Evolutionary conservation across 306 rosid genomes (phyloP), one percentile per base, ranked within the genome.

Genomic region (Canavalia gladiata): DNA sequence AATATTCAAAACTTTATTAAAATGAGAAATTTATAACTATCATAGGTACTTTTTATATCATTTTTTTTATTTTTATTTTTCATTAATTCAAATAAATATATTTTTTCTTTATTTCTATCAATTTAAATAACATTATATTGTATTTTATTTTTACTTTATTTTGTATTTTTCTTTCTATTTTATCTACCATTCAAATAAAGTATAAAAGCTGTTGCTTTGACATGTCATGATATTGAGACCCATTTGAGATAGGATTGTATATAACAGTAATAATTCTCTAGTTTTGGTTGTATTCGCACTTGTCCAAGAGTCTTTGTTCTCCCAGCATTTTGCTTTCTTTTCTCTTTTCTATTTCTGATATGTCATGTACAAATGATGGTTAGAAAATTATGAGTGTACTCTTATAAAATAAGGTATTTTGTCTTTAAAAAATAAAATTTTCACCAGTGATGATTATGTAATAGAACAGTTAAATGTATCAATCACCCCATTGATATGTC

Each of bases 391-490:
- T 54, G 2, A 68, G 28, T 70, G 47, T 64, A 64, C 65, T 45
- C 7, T 10, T 2, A 18, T 10, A 33, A 76, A 64, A 25, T 13
- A 41, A 33, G n/a, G 11, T 3, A n/a, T 13, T 68, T 72, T 52
- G 43, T 28, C 63, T 62, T 47, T n/a, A 62, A 39, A 3, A 34
- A 12, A 76, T 60, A 43, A 47, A 62, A 29, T 64, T 85, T 42
- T 11, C 28, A 68, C 84, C 37, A 43, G 78, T 39, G 47, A 70
- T 84, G 80, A 78, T 74, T 81, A 63, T 74, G 79, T 0, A 18
- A 78, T 74, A 68, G 49, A 87, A 84, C 88, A 87, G 88, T 84
- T 84, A 87, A 81, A 84, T 78, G 83, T 79, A 87, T 84, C 88
- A 78, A 87, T 84, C 83, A 74, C 7, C 25, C 59, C 79, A 68